Base-by-base conservation (phyloP, 768 basidiomycete genomes). In the Omphalotus guepiniiformis region DNA sequence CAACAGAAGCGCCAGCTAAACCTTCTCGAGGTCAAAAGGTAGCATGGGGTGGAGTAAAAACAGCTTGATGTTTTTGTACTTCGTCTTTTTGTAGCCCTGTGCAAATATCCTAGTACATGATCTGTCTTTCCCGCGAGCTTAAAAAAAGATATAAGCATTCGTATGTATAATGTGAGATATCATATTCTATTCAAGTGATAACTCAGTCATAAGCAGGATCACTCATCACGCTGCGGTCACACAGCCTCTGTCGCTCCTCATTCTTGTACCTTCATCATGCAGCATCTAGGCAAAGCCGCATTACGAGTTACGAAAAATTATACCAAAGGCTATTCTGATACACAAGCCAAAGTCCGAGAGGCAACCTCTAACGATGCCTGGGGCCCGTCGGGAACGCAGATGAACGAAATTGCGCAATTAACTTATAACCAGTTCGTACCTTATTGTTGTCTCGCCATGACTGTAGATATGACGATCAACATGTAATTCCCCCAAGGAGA, bases 361-460 rank as follows among this genome's bases (percentile, higher is more conserved):
- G 91, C 93, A 30, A 97, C 93, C 15, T 93, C 90, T 19, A 97
- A 97, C 70, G 95, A 98, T 63, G 91, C 95, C 8, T 96, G 93
- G 93, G 95, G 95, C 0, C 95, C 95, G 4, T 89, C 88, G 6
- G 94, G 95, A 4, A 91, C 92, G 1, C 94, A 95, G 74, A 98
- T 99, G 96, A 96, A 96, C 72, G 95, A 97, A 71, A 81, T 99
- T 55, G 95, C 95, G 0, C 93, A 96, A 64, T 63, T 98, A 68
- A 94, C 92, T 13, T 97, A 91, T 66, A 96, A 96, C 69, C 95
- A 96, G 94, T 93, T 57, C 62, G 88, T 75, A 26, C 25, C 23
- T 15, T 16, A n/a, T 16, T 42, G 13, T 32, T 18, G 15, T 34
- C 30, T 26, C 12, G 13, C 35, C 7, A 42, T 32, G 25, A 22